Evolutionary conservation across 768 basidiomycete genomes (phyloP), one percentile per base, ranked within the genome.

Genomic region (Lactifluus pinguis): DNA sequence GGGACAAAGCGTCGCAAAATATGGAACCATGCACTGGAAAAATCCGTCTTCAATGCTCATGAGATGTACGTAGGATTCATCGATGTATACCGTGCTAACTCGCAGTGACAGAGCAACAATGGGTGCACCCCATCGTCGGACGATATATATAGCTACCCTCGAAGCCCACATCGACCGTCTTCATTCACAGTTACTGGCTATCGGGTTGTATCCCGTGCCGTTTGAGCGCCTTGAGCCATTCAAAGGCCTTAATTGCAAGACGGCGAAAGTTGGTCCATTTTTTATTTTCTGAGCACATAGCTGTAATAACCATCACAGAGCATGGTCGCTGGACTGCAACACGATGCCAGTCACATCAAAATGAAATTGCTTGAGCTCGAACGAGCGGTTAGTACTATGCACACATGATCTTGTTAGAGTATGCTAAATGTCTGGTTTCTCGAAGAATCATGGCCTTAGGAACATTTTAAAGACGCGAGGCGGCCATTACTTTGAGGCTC

Each of bases 1-100:
- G 79, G 79, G 51, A 76, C 79, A 6, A 88, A 88, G 71, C 81
- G 84, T 4, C 79, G 87, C 17, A 85, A 83, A 68, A 85, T 86
- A 15, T 90, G 88, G 88, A 85, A 84, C 52, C 88, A 88, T 63
- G 81, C 83, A 1, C 79, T 88, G 59, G 88, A 90, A 71, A 88
- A 88, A 68, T 76, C 76, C 14, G 75, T 89, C 29, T 89, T 89
- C 71, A 77, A 73, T 6, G 78, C 85, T 0, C 79, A 80, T 51
- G 87, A 90, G 70, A 68, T 90, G 85, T 86, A 63, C 53, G 79
- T 77, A 15, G 38, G 36, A 52, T 32, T 38, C 34, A 50, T 57
- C 38, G 51, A 42, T 21, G 8, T 36, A 21, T 41, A 59, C 53
- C 39, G 44, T n/a, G n/a, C 34, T 21, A 36, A 48, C 34, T 3